Evolutionary conservation across 2,329 filamentous ascomycete species (phyloP).

Genomic region (Fusarium algeriense): DNA sequence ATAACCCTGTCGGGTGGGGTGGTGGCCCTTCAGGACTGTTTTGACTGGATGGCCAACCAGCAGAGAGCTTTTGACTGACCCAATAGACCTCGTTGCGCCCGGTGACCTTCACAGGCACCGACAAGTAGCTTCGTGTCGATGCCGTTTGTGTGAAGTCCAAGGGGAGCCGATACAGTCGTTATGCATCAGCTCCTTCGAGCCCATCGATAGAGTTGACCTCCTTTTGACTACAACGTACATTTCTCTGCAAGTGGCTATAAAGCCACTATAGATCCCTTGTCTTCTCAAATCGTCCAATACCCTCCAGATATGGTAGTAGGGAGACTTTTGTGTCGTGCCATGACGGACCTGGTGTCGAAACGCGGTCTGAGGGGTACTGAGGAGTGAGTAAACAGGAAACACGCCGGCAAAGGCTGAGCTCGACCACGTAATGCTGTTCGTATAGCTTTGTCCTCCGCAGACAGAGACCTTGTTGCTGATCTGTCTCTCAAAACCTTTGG

Average conservation of each 20-base stretch:
- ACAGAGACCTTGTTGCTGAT: slow-evolving; percentile 12
- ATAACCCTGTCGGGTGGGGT: slow-evolving; percentile 34
- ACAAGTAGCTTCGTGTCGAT: not conserved
- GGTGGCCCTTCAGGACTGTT: slow-evolving; percentile 40
- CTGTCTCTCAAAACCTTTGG: not conserved
- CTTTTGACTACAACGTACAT: not conserved
- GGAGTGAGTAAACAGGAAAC: not conserved
- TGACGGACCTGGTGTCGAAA: not conserved
- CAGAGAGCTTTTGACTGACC: slow-evolving; percentile 11
- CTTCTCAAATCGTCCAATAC: not conserved
- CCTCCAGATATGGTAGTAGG: not conserved
- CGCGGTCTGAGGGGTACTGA: not conserved
- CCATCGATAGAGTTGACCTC: not conserved
- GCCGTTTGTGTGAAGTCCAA: not conserved
- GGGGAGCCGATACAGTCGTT: not conserved
- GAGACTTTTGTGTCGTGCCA: not conserved
- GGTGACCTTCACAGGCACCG: not conserved
- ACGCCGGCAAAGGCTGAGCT: not conserved
- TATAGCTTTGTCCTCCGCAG: not conserved
- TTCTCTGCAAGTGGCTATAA: not conserved
- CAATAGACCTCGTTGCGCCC: slow-evolving; percentile 1
- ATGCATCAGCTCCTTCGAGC: not conserved
- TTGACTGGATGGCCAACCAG: slow-evolving; percentile 35
- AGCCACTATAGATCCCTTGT: not conserved
- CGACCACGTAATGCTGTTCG: not conserved